phyloP scores from a whole-genome alignment of 768 basidiomycete species.

The Tylopilus rubrobrunneus region DNA sequence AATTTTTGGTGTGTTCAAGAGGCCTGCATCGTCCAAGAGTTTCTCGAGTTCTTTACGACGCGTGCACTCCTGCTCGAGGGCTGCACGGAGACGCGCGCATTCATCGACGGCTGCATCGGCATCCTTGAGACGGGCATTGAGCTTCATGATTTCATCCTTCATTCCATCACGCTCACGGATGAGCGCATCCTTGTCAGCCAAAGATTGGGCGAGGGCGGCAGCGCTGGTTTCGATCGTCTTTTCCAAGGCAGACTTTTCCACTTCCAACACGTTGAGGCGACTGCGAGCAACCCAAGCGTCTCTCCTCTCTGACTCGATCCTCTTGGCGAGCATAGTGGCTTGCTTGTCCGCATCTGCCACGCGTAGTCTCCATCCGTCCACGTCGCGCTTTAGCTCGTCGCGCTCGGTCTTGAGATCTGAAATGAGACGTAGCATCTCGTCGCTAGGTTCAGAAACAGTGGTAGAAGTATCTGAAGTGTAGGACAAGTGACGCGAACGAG shows the following conservation, averaged over 20 bases:
- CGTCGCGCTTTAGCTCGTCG: conserved; percentile 84
- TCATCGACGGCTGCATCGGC: conserved; percentile 22
- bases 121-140: conserved; percentile 31
- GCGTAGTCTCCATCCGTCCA: conserved; percentile 80
- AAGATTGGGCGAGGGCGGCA: conserved; percentile 27
- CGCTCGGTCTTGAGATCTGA: conserved; percentile 83
- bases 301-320: conserved; percentile 73
- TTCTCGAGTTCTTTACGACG: conserved; percentile 48
- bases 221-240: conserved; percentile 40
- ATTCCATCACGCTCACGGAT: conserved; percentile 27
- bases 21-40: conserved; percentile 43
- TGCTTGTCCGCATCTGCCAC: conserved; percentile 76
- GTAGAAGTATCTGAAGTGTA: conserved; percentile 41
- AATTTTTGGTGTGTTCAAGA: conserved; percentile 44
- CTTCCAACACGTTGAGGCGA: conserved; percentile 57
- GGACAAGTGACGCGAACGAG: conserved; percentile 50
- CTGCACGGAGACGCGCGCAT: conserved; percentile 23
- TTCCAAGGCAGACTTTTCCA: conserved; percentile 59
- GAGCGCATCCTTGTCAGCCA: conserved; percentile 24
- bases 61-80: conserved; percentile 39
- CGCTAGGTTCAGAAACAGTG: conserved; percentile 49
- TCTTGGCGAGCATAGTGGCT: conserved; percentile 55
- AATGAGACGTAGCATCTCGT: conserved; percentile 75
- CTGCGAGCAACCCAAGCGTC: conserved; percentile 86
- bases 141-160: conserved; percentile 27